Conservation (phyloP, 208 protist species). For the Acanthamoeba royreba region DNA sequence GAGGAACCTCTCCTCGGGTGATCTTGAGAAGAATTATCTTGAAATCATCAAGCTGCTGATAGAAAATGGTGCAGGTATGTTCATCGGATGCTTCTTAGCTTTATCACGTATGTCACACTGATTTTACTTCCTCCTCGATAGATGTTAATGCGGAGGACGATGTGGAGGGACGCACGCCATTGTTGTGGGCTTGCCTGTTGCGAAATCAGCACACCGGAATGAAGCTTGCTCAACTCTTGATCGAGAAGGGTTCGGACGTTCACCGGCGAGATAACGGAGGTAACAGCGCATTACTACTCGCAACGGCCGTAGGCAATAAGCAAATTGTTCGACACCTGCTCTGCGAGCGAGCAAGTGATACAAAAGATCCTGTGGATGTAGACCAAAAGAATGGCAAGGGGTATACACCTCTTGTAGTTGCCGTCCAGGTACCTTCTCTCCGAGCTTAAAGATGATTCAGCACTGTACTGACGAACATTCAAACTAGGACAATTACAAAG, state of each 20-base stretch:
- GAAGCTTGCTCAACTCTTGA: not conserved
- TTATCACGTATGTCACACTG: too few species aligned
- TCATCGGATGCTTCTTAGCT: not conserved
- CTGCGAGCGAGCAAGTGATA: not conserved
- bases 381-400: constrained; percentile 16
- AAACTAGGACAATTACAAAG: not conserved
- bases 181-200: not conserved
- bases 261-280: not conserved
- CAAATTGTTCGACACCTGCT: not conserved
- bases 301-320: not conserved
- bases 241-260: not conserved
- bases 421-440: not conserved
- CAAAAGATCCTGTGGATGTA: not conserved
- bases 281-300: not conserved
- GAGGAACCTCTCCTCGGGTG: not conserved
- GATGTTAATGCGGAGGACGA: not conserved
- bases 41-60: not conserved
- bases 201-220: not conserved
- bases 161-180: not conserved
- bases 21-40: not conserved
- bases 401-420: not conserved
- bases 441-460: too few species aligned
- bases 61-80: not conserved
- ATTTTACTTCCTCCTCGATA: too few species aligned
- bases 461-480: too few species aligned